Conservation (phyloP, 2,329 filamentous ascomycete species). For the Botrytis squamosa region DNA sequence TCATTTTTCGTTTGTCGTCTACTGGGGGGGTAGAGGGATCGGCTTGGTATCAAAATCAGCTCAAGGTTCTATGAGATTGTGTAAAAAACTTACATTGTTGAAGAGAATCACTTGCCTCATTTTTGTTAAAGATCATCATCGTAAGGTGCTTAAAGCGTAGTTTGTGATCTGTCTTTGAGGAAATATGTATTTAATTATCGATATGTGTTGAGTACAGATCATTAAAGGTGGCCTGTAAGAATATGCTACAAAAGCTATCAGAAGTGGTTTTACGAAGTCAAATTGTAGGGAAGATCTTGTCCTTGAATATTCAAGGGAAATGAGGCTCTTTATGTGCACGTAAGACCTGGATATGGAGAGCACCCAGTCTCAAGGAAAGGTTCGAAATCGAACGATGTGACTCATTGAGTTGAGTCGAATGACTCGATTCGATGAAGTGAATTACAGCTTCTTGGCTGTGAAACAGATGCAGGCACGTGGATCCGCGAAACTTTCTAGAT, state of each 20-base stretch:
- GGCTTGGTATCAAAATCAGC: neutral
- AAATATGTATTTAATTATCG: neutral
- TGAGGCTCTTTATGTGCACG: neutral
- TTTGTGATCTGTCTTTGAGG: neutral
- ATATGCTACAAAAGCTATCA: neutral
- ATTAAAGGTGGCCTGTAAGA: neutral
- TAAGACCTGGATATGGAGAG: neutral
- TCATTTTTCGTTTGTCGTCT: neutral
- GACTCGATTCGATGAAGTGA: neutral
- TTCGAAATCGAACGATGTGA: neutral
- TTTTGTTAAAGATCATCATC: neutral
- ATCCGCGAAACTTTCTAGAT: neutral
- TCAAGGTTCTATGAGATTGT: neutral
- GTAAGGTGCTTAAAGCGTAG: neutral
- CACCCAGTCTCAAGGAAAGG: neutral
- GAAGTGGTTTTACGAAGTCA: neutral
- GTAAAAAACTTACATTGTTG: neutral
- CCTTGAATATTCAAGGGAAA: neutral
- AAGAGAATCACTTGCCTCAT: neutral
- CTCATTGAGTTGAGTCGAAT: neutral
- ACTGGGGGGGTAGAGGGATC: fast-evolving
- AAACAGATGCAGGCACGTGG: neutral
- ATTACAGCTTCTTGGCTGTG: neutral
- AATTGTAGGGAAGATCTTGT: neutral
- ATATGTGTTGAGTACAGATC: neutral